Base-by-base conservation (phyloP, 345 rosid species). In the Syzygium grande region DNA sequence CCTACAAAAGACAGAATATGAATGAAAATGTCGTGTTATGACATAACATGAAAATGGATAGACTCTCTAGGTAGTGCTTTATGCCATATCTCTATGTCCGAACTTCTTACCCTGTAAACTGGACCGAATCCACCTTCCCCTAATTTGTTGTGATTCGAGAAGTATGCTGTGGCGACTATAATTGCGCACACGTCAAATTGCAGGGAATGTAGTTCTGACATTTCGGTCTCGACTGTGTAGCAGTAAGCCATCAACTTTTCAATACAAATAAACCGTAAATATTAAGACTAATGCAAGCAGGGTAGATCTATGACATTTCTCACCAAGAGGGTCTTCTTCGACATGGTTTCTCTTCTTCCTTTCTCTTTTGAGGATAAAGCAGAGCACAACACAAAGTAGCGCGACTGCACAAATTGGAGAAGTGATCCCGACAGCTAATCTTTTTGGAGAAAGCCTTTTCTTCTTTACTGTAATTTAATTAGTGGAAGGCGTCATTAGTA, bases 51-150 rank as follows among this genome's bases (percentile, higher is more conserved):
- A 5, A 16, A 1, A 3, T 4, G 3, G 41, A 38, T 3, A 3
- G 41, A 38, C 4, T 38, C 41, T 38, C 41, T 38, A 3, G 41
- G 41, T 53, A 16, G 54, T 52, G 17, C 54, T 52, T 15, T 4
- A 52, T 52, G 54, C 12, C 19, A 16, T 52, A 14, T 53, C 55
- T 53, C 55, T 15, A 52, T 52, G 55, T 53, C 3, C 8, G 5
- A 53, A 53, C 53, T 53, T 53, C 21, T 53, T 16, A 53, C 55
- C 55, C 21, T 15, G 7, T 53, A 53, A 89, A 93, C 95, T 15
- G 78, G 84, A 16, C 95, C 95, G 87, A 92, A 92, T 22, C 95
- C 94, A 4, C 95, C 95, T 87, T n/a, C 89, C 3, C 95, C 95
- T 15, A 94, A 77, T 88, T 91, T 92, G 58, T 92, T 92, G 2